These are phyloP conservation scores for Shiraia sp. DNA, from an alignment of 2,329 filamentous ascomycete genomes.

Conservation along the genomic window DNA sequence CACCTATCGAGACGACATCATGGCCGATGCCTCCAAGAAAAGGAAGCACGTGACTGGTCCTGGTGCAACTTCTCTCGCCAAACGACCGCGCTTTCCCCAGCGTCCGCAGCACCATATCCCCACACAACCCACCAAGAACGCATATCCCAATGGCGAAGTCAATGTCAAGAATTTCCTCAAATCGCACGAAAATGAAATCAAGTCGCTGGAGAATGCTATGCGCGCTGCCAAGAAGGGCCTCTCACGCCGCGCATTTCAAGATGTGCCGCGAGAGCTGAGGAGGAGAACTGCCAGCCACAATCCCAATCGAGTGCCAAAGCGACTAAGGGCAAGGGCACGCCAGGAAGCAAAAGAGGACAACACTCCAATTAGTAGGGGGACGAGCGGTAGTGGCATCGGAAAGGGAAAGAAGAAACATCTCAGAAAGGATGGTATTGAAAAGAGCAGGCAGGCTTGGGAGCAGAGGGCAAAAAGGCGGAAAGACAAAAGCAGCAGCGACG, in stretches of 20 bases:
- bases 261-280: constrained; percentile 81
- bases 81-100: constrained; percentile 33
- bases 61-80: constrained; percentile 10
- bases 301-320: constrained; percentile 81
- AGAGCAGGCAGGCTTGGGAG: constrained; percentile 64
- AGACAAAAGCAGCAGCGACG: constrained; percentile 35
- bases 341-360: constrained; percentile 86
- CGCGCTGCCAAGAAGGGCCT: constrained; percentile 67
- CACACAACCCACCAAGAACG: constrained; percentile 45
- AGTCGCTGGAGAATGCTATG: constrained; percentile 81
- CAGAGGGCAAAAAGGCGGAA: constrained; percentile 57
- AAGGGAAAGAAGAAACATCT: constrained; percentile 54
- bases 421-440: constrained; percentile 76
- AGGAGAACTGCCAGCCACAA: constrained; percentile 94
- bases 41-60: constrained; percentile 22
- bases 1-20: constrained; percentile 9
- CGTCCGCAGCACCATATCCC: constrained; percentile 33
- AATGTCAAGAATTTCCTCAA: constrained; percentile 83
- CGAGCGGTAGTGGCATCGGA: constrained; percentile 61
- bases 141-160: constrained; percentile 73
- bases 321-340: constrained; percentile 70
- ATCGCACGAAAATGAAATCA: constrained; percentile 87
- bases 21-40: constrained; percentile 28
- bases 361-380: constrained; percentile 75
- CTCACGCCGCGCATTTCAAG: constrained; percentile 81